Percentiles rank a stretch among this genome's conserved stretches.
These are phyloP conservation scores for Coprinopsis strossmayeri DNA, from an alignment of 768 basidiomycete genomes.

Conservation along the genomic window DNA sequence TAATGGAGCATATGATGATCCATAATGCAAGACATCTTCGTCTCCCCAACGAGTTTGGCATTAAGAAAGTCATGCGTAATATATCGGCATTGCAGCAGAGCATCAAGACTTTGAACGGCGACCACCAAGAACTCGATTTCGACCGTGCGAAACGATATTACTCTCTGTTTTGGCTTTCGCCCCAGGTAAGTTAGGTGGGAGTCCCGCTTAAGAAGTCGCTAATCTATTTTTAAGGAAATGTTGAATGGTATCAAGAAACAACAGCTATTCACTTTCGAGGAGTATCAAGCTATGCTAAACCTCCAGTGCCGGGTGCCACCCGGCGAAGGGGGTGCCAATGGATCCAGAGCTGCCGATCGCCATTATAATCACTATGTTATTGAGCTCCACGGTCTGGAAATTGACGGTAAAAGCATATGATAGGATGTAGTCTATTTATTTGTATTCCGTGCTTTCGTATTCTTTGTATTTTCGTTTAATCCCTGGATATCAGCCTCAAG, in stretches of 20 bases:
- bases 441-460: slow-evolving; percentile 1
- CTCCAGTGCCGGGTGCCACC: slow-evolving; percentile 83
- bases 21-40: slow-evolving; percentile 65
- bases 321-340: slow-evolving; percentile 41
- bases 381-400: slow-evolving; percentile 78
- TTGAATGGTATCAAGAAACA: slow-evolving; percentile 60
- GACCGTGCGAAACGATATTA: slow-evolving; percentile 77
- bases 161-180: slow-evolving; percentile 64
- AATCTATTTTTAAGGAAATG: slow-evolving; percentile 49
- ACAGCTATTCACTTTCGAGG: slow-evolving; percentile 77
- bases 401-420: slow-evolving; percentile 34
- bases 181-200: slow-evolving; percentile 48
- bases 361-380: slow-evolving; percentile 87
- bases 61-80: slow-evolving; percentile 84
- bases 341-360: slow-evolving; percentile 50
- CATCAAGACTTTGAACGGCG: slow-evolving; percentile 67
- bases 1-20: slow-evolving; percentile 83
- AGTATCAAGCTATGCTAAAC: slow-evolving; percentile 87
- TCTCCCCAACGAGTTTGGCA: slow-evolving; percentile 64
- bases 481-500: slow-evolving; percentile 13
- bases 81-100: slow-evolving; percentile 90
- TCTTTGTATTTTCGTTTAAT: slow-evolving; percentile 7
- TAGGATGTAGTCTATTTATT: not conserved
- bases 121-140: slow-evolving; percentile 59
- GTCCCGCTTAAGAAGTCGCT: not conserved